A percentile compares a stretch with the other conserved stretches of the same genome.
Evolutionary conservation across 108 stramenopile species (phyloP).

Genomic region (Aurantiochytrium sp.): DNA sequence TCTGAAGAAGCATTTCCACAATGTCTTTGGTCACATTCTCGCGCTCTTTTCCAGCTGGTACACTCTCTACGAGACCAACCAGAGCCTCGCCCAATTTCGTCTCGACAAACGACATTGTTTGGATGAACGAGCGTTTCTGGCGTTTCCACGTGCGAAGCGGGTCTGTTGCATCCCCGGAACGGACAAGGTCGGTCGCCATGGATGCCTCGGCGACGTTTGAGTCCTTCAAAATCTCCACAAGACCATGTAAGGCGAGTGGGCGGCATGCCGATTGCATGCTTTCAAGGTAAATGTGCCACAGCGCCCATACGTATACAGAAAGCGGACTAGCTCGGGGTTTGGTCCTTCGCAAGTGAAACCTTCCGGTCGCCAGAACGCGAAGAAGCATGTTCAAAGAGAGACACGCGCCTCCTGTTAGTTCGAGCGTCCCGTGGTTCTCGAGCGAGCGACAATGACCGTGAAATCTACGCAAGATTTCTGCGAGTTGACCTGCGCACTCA

Average conservation of each 20-base stretch:
- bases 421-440: background rate
- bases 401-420: background rate
- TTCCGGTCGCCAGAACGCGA: background rate
- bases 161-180: background rate
- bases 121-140: background rate
- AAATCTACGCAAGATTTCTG: background rate
- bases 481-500: background rate
- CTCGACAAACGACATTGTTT: background rate
- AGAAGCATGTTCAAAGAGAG: background rate
- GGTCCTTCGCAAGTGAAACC: background rate
- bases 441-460: background rate
- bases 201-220: background rate
- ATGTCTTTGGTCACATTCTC: background rate
- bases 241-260: background rate
- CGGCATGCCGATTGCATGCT: background rate
- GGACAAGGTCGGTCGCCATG: background rate
- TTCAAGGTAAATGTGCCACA: background rate
- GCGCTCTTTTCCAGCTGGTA: background rate
- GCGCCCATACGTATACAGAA: background rate
- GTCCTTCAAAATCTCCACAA: background rate
- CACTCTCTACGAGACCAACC: background rate
- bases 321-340: background rate
- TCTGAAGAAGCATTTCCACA: background rate
- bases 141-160: background rate
- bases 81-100: background rate